Conservation (phyloP, 1,284 basidiomycete genomes). For the Apiotrichum gracile region DNA sequence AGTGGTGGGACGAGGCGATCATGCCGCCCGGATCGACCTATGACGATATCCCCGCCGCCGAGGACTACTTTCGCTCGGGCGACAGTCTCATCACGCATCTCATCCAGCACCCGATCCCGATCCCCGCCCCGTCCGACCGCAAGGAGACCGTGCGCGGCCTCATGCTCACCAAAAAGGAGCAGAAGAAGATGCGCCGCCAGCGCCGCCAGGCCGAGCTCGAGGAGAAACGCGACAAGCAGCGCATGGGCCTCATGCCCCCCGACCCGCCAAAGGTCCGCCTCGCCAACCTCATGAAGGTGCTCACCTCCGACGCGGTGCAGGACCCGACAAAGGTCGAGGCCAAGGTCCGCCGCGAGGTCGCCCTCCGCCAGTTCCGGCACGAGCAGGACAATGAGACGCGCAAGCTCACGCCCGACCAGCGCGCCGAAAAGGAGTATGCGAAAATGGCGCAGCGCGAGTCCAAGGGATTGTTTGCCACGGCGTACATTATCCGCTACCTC, state of each 20-base stretch:
- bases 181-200: conserved; percentile 93
- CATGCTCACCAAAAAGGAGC: conserved; percentile 89
- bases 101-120: conserved; percentile 94
- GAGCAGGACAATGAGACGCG: conserved; percentile 86
- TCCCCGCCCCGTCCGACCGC: conserved; percentile 80
- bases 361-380: conserved; percentile 78
- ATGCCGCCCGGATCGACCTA: conserved; percentile 68
- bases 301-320: conserved; percentile 92
- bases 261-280: conserved; percentile 95
- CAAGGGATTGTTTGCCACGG: conserved; percentile 76
- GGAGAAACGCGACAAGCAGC: conserved; percentile 89
- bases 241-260: conserved; percentile 92
- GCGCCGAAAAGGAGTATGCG: conserved; percentile 73
- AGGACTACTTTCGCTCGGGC: conserved; percentile 52
- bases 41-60: conserved; percentile 56
- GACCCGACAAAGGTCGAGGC: conserved; percentile 96
- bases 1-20: conserved; percentile 97
- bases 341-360: conserved; percentile 85
- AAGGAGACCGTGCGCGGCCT: conserved; percentile 69
- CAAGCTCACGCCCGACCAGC: conserved; percentile 84
- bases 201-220: conserved; percentile 81
- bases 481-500: conserved; percentile 86
- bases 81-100: conserved; percentile 82
- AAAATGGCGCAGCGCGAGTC: conserved; percentile 79
- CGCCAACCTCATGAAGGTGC: conserved; percentile 94